Evolutionary conservation across 176 grass and related monocot species (phyloP).

Genomic region (Panicum miliaceum): DNA sequence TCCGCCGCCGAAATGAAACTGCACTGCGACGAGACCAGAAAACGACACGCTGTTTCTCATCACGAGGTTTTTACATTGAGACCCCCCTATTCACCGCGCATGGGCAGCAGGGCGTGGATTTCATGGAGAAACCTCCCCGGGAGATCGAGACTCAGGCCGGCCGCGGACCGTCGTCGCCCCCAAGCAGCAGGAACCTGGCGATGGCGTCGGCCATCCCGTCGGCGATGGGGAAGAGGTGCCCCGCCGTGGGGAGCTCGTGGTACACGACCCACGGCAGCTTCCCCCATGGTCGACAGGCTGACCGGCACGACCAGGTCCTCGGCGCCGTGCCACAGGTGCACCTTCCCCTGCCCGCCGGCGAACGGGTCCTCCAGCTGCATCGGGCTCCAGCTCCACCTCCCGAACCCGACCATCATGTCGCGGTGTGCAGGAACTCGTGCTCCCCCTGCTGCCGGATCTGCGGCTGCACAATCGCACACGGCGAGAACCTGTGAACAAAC

Average conservation of each 20-base stretch:
- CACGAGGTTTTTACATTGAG: neutral
- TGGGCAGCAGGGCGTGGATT: neutral
- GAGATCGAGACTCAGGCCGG: neutral
- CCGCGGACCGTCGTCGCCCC: slow-evolving; percentile 29
- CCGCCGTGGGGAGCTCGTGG: slow-evolving; percentile 69
- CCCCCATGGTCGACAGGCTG: slow-evolving; percentile 58
- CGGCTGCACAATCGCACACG: slow-evolving; percentile 32
- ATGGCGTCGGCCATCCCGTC: slow-evolving; percentile 67
- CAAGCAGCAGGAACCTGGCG: slow-evolving; percentile 57
- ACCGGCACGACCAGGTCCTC: slow-evolving; percentile 67
- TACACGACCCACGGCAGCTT: slow-evolving; percentile 74
- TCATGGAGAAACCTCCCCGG: too few relatives aligned
- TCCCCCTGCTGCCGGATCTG: slow-evolving; percentile 71
- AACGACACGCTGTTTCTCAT: too few relatives aligned
- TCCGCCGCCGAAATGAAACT: too few relatives aligned
- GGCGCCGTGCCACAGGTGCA: slow-evolving; percentile 87
- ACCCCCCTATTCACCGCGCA: neutral
- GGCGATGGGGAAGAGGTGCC: slow-evolving; percentile 64
- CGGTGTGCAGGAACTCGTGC: slow-evolving; percentile 66
- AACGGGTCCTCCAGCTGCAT: slow-evolving; percentile 73
- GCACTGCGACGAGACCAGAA: too few relatives aligned
- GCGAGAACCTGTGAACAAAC: neutral
- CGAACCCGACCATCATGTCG: slow-evolving; percentile 80
- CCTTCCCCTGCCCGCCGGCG: slow-evolving; percentile 45
- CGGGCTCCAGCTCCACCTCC: slow-evolving; percentile 73